A percentile compares a stretch with the other conserved stretches of the same genome.
Evolutionary conservation across 345 rosid species (phyloP).

Genomic region (Gossypium herbaceum): DNA sequence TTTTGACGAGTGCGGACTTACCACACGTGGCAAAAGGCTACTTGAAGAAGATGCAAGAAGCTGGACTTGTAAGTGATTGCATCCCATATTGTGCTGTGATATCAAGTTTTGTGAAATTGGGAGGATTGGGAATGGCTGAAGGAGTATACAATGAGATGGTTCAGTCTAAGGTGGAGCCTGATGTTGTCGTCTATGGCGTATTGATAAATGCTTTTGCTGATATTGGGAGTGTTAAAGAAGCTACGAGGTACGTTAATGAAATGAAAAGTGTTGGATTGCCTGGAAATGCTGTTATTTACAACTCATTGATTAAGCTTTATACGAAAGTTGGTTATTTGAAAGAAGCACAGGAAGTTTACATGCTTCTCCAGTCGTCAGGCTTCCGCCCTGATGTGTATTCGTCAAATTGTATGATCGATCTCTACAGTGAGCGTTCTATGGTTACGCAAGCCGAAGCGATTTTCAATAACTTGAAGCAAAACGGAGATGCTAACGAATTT

Average conservation of each 20-base stretch:
- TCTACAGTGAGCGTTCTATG: slow-evolving; percentile 70
- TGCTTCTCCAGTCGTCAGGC: slow-evolving; percentile 38
- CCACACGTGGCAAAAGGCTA: slow-evolving; percentile 50
- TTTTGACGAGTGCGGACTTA: slow-evolving; percentile 56
- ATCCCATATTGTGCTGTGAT: slow-evolving; percentile 55
- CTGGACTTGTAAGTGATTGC: slow-evolving; percentile 62
- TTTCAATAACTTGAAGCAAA: slow-evolving; percentile 55
- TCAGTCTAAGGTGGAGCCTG: slow-evolving; percentile 48
- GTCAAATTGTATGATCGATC: slow-evolving; percentile 84
- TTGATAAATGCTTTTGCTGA: slow-evolving; percentile 84
- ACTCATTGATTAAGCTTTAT: slow-evolving; percentile 78
- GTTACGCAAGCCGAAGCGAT: slow-evolving; percentile 58
- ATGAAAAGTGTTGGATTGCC: slow-evolving; percentile 60
- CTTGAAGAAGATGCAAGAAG: slow-evolving; percentile 64
- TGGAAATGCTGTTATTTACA: slow-evolving; percentile 56
- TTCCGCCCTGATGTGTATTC: slow-evolving; percentile 49
- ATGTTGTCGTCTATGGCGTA: slow-evolving; percentile 67
- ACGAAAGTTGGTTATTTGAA: slow-evolving; percentile 68
- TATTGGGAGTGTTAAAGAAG: slow-evolving; percentile 58
- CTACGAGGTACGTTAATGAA: slow-evolving; percentile 47
- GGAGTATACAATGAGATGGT: slow-evolving; percentile 62
- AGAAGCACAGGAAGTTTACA: slow-evolving; percentile 78
- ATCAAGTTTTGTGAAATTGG: slow-evolving; percentile 69
- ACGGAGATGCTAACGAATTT: slow-evolving; percentile 73
- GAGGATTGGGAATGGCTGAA: slow-evolving; percentile 65